These are phyloP conservation scores for Nasturtium officinale DNA, from an alignment of 345 rosid genomes.

Conservation along the genomic window DNA sequence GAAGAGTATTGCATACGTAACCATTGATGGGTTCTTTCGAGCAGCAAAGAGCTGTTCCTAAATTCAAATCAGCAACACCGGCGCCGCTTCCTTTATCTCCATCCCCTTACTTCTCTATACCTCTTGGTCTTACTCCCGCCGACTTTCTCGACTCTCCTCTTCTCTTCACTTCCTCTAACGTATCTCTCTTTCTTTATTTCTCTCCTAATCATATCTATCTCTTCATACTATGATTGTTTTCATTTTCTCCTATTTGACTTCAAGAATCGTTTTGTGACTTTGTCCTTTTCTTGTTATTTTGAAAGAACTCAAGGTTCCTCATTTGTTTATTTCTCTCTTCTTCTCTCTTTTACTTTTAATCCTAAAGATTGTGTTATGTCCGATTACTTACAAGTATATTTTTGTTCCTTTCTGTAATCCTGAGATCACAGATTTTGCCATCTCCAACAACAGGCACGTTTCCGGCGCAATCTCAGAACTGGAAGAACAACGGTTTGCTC, in stretches of 20 bases:
- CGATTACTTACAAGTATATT: background rate
- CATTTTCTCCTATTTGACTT: conserved; percentile 5
- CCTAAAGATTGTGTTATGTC: background rate
- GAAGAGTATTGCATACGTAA: conserved; percentile 22
- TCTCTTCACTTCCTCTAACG: conserved; percentile 61
- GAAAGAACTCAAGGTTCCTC: background rate
- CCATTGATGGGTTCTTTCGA: conserved; percentile 14
- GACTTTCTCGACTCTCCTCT: conserved; percentile 87
- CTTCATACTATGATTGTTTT: background rate
- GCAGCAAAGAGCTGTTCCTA: conserved; percentile 51
- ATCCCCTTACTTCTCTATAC: conserved; percentile 75
- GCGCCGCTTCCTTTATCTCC: conserved; percentile 61
- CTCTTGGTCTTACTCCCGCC: conserved; percentile 44
- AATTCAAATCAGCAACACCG: conserved; percentile 78
- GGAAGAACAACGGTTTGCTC: conserved; percentile 43
- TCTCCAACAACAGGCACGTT: conserved; percentile 90
- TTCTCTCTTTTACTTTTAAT: background rate
- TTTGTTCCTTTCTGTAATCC: background rate
- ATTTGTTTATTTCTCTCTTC: conserved; percentile 13
- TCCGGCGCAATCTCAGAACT: conserved; percentile 55
- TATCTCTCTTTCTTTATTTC: conserved; percentile 31
- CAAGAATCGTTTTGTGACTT: background rate
- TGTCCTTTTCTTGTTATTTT: background rate
- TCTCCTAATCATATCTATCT: conserved; percentile 1
- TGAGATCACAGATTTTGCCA: conserved; percentile 62